Base-by-base conservation (phyloP, 2,329 filamentous ascomycete genomes). In the Clarireedia sp. region DNA sequence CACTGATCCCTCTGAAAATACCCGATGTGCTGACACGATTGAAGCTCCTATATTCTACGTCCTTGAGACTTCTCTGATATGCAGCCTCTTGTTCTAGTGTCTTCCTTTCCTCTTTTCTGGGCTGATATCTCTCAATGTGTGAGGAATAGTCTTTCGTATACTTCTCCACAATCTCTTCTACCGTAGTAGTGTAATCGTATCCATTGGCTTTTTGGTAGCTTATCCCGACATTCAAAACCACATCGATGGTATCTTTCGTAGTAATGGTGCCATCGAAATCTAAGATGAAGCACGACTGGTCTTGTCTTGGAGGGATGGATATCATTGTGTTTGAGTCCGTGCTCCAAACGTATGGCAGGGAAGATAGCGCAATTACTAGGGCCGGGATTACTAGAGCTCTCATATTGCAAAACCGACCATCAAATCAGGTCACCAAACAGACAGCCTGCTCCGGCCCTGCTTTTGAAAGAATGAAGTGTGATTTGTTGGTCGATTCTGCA, bases 261-360 rank as follows among this genome's bases (percentile, higher is more conserved):
- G 67, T 68, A 44, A 69, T 65, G n/a, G 67, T 68, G 10, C 63
- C 60, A 19, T 68, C 66, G 46, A 69, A 68, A 54, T 68, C 66
- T 26, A 68, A 57, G 50, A 68, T 60, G 54, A 63, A 61, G 48
- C 10, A 26, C 16, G 46, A 21, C 14, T n/a, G 12, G 8, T 3
- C 14, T 16, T 9, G 44, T 23, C 3, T 23, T n/a, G 21, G 21
- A 21, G 21, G 44, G 19, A 46, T 46, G 44, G 44, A 33, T 1
- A 12, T 33, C 29, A 33, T 33, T 3, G 29, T 33, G 5, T 33
- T 33, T 46, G 44, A 26, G 19, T 7, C 12, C 8, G 24, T 46
- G 19, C n/a, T n/a, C 7, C 7, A 2, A 8, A 41, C 10, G 38
- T 41, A 2, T 16, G 37, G 37, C n/a, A 40, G 5, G 37, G 12